These are phyloP conservation scores for Alternaria arborescens DNA, from an alignment of 2,329 filamentous ascomycete genomes.

Conservation along the genomic window DNA sequence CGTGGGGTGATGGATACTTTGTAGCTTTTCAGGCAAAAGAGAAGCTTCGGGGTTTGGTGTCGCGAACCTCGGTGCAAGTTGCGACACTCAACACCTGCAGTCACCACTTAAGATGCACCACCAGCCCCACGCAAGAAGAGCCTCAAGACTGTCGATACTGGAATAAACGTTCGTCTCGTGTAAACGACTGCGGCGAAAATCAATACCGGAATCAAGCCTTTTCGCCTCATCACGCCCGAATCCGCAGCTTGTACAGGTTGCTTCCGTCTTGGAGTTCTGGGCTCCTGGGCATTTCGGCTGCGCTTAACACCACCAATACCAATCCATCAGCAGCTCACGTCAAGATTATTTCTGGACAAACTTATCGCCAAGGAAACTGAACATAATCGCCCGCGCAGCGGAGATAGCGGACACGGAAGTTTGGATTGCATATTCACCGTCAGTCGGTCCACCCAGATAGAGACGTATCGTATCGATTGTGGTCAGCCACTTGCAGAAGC, in stretches of 20 bases:
- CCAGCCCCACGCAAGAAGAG: not conserved
- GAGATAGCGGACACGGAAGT: conserved; percentile 9
- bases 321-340: conserved; percentile 1
- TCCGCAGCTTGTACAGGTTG: conserved; percentile 12
- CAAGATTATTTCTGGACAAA: not conserved
- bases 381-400: conserved; percentile 11
- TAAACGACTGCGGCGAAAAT: not conserved
- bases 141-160: not conserved
- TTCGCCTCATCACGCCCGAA: conserved; percentile 5
- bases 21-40: conserved; percentile 15
- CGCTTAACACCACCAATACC: conserved; percentile 7
- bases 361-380: conserved; percentile 7
- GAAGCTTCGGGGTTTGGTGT: not conserved
- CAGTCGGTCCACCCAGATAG: not conserved
- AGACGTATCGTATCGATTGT: not conserved
- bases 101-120: not conserved
- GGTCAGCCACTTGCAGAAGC: conserved; percentile 10
- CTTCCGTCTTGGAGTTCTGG: conserved; percentile 21
- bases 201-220: conserved; percentile 17
- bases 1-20: not conserved
- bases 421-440: conserved; percentile 1
- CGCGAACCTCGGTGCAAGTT: not conserved
- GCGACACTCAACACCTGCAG: not conserved
- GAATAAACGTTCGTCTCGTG: not conserved
- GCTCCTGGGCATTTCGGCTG: conserved; percentile 20